Evolutionary conservation across 345 rosid genomes (phyloP), one percentile per base, ranked within the genome.

Genomic region (Citrus medica): DNA sequence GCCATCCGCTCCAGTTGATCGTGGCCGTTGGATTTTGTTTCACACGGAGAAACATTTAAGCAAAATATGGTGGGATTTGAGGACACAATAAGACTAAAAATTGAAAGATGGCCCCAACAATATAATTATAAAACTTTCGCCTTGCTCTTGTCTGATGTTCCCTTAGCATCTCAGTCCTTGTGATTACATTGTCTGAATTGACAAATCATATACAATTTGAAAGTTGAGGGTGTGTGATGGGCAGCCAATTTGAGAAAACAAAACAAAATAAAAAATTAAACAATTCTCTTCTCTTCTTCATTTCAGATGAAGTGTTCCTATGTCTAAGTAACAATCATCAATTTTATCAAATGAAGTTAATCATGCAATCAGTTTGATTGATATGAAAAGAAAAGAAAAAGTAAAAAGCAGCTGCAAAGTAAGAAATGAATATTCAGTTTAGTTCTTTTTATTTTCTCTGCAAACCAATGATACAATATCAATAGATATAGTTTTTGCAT

Each of bases 91-190:
- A 37, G 37, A 63, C 30, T 21, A 67, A 63, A 68, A 78, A 56
- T 53, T 37, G 77, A 28, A 53, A 53, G 55, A 70, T 79, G 85
- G 85, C 40, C 81, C 76, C 55, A 76, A 69, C 37, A 80, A 84
- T 67, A 70, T 46, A 83, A 79, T 79, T 75, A 48, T 46, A 65
- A 79, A 85, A 59, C 17, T 28, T 37, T 67, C 58, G 35, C 81
- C 69, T 80, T 27, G 65, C 69, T 68, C 77, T 55, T 80, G 85
- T 83, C 85, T 85, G 78, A 70, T 78, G 80, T 83, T 76, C 67
- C 84, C 86, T 79, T 67, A 76, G 62, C 85, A 76, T 42, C 51
- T 42, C 17, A 66, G 76, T 55, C 35, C 83, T 76, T 25, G 70
- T 67, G 69, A 67, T 78, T 58, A 73, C 72, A 80, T 75, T 69